These are phyloP conservation scores for Serpula lacrymans DNA, from an alignment of 768 basidiomycete species.

Conservation along the genomic window DNA sequence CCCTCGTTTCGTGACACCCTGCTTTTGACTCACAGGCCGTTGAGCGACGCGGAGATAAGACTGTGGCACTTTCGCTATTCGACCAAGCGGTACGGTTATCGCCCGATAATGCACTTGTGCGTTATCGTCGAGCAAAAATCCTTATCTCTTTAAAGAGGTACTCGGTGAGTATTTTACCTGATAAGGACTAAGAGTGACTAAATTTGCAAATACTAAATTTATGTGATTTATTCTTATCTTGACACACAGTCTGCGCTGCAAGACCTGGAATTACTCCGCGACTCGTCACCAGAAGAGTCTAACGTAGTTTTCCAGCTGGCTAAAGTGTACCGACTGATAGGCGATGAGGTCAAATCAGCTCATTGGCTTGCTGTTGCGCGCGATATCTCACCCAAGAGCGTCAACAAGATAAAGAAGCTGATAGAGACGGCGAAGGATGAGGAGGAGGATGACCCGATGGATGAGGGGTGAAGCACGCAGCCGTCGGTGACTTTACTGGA, in stretches of 20 bases:
- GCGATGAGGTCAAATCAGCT: slow-evolving; percentile 75
- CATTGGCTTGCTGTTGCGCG: slow-evolving; percentile 86
- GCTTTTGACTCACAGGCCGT: slow-evolving; percentile 59
- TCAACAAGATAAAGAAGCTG: slow-evolving; percentile 77
- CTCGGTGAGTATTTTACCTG: slow-evolving; percentile 51
- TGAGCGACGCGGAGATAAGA: slow-evolving; percentile 78
- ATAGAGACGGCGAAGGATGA: slow-evolving; percentile 68
- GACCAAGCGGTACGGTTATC: slow-evolving; percentile 75
- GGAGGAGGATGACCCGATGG: slow-evolving; percentile 62
- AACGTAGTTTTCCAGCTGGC: slow-evolving; percentile 97
- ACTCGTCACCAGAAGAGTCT: slow-evolving; percentile 88
- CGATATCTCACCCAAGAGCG: slow-evolving; percentile 90
- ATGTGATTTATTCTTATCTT: slow-evolving; percentile 20
- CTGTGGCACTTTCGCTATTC: slow-evolving; percentile 74
- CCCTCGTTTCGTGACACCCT: slow-evolving; percentile 12
- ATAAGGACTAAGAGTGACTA: slow-evolving; percentile 27
- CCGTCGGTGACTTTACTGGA: no score
- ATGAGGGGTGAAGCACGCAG: slow-evolving; percentile 55
- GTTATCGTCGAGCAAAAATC: slow-evolving; percentile 92
- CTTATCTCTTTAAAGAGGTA: slow-evolving; percentile 82
- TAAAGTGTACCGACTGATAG: slow-evolving; percentile 81
- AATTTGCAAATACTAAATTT: slow-evolving; percentile 7
- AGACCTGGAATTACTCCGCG: slow-evolving; percentile 78
- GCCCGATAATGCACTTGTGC: slow-evolving; percentile 88
- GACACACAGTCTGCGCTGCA: slow-evolving; percentile 65